Evolutionary conservation across 192 early-diverging fungal species (phyloP), one percentile per base, ranked within the genome.

Genomic region (Dimargaris xerosporica): DNA sequence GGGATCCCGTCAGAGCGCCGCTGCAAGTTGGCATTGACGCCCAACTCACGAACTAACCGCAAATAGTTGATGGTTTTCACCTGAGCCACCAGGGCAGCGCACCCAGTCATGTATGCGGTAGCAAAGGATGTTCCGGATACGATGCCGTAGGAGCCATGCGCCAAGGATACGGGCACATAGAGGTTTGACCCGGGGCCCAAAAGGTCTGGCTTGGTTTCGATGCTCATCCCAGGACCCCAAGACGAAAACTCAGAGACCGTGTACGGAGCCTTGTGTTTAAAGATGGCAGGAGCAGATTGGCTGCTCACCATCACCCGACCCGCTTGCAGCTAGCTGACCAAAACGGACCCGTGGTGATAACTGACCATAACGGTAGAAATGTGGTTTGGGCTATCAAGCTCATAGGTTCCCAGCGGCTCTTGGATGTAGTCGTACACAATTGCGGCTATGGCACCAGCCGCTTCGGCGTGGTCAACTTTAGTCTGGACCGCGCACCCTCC

Each of bases 201-300:
- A 16, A 85, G 66, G 9, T 78, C 79, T 0, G 82, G 82, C 67
- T 88, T 86, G 25, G 82, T 62, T 21, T 78, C 69, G 44, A 93
- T 70, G 54, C 88, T 80, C 30, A 74, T 75, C 45, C 78, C 82
- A 0, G 86, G 81, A 23, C 93, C 93, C 65, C 78, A 78, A 23
- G 84, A 85, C 16, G 86, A 86, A 63, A 88, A 91, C 42, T 56
- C 50, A 19, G 90, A 90, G 6, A 89, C 67, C 34, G 72, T 82
- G 42, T 82, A 81, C 42, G 78, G 84, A 9, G 77, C 65, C 0
- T 3, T 15, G 23, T 55, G 13, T 4, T 25, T 23, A 26, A 70
- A 63, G 28, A 77, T 66, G 43, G 71, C 70, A 1, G 74, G 68
- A 9, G 74, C 68, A 65, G 74, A 67, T 25, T 78, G 77, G 29